A percentile compares a stretch with the other conserved stretches of the same genome.
phyloP scores from a whole-genome alignment of 2,329 filamentous ascomycete species.

The Peltaster fructicola region DNA sequence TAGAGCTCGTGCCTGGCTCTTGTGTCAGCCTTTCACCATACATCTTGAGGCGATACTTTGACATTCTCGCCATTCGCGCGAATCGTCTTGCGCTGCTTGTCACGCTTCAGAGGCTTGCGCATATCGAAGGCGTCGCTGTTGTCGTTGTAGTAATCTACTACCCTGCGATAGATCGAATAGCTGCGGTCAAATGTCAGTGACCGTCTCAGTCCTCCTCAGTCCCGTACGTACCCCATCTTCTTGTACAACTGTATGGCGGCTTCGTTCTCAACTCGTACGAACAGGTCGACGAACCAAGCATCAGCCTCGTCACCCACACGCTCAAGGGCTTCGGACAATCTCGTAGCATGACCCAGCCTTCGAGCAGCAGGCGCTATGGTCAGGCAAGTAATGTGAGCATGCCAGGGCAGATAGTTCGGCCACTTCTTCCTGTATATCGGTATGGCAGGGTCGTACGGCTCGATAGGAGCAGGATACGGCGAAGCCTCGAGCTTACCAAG shows the following conservation, averaged over 20 bases:
- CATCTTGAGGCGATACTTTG: slow-evolving; percentile 64
- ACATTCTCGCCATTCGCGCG: slow-evolving; percentile 65
- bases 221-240: slow-evolving; percentile 51
- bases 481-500: slow-evolving; percentile 88
- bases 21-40: slow-evolving; percentile 54
- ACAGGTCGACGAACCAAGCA: slow-evolving; percentile 91
- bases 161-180: slow-evolving; percentile 71
- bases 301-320: slow-evolving; percentile 63
- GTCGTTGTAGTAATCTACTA: slow-evolving; percentile 86
- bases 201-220: neutral
- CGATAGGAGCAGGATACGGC: slow-evolving; percentile 54
- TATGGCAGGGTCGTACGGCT: slow-evolving; percentile 45
- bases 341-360: slow-evolving; percentile 70
- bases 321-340: slow-evolving; percentile 66
- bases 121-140: slow-evolving; percentile 96
- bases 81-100: slow-evolving; percentile 57
- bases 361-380: slow-evolving; percentile 79
- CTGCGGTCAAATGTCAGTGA: slow-evolving; percentile 14
- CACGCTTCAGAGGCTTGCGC: slow-evolving; percentile 76
- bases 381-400: slow-evolving; percentile 91
- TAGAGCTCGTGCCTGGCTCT: too few species aligned
- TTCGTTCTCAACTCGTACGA: slow-evolving; percentile 75
- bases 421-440: slow-evolving; percentile 22
- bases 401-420: slow-evolving; percentile 85
- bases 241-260: slow-evolving; percentile 80